These are phyloP conservation scores for Friedmanniomyces simplex DNA, from an alignment of 495 filamentous ascomycete genomes.

Conservation along the genomic window DNA sequence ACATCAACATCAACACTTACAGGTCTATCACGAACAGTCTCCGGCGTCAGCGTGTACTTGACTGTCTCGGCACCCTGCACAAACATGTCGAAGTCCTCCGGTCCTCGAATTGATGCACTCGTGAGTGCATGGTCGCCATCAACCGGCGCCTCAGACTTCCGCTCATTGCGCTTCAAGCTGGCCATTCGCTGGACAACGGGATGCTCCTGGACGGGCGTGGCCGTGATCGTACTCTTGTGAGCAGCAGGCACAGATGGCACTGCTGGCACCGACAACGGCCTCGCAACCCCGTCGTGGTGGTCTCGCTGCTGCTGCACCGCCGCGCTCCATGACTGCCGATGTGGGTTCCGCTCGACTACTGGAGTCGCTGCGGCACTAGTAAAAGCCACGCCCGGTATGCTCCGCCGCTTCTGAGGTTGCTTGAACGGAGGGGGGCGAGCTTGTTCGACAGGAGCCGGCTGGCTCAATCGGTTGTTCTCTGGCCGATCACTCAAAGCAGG, in stretches of 20 bases:
- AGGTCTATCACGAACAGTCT: constrained; percentile 77
- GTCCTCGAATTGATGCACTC: constrained; percentile 18
- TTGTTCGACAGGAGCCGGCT: not conserved
- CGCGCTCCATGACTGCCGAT: constrained; percentile 6
- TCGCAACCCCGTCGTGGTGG: not conserved
- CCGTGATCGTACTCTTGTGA: not conserved
- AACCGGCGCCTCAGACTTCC: not conserved
- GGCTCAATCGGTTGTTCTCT: not conserved
- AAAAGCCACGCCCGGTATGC: constrained; percentile 12
- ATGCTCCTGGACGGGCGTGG: constrained; percentile 9
- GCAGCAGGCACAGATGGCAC: not conserved
- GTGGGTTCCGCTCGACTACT: not conserved
- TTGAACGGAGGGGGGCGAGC: not conserved
- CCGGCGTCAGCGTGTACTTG: constrained; percentile 85
- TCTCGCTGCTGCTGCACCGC: constrained; percentile 6
- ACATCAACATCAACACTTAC: constrained; percentile 37
- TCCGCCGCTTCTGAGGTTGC: constrained; percentile 6
- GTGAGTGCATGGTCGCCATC: constrained; percentile 2
- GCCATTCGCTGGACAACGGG: constrained; percentile 11
- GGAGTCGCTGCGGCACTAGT: constrained; percentile 2
- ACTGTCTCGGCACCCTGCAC: constrained; percentile 87
- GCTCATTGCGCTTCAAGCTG: constrained; percentile 12
- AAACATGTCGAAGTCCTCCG: constrained; percentile 61
- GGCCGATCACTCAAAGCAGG: not conserved
- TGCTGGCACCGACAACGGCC: not conserved